Base-by-base conservation (phyloP, 148 eudicot species). In the Hydrangea macrophylla region DNA sequence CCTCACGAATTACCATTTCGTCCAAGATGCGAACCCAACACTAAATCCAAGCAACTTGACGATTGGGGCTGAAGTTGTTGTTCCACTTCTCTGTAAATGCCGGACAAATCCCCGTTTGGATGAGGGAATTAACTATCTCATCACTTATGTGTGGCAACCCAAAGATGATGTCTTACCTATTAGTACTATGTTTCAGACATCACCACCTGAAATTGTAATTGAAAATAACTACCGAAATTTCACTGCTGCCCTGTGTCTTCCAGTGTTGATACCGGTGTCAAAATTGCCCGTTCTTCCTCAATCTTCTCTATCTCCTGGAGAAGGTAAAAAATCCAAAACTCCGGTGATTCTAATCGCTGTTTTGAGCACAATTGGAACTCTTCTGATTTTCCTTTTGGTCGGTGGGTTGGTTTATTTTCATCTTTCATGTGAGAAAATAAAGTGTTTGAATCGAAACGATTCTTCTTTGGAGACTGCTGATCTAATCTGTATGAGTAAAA, bases 91-190 rank as follows among this genome's bases (percentile, higher is more conserved):
- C 60, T 82, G 85, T 25, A 82, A 67, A 64, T 82, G 82, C 65
- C 78, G 74, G 7, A 11, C 57, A 20, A 67, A 79, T 62, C 23
- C 65, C 6, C 51, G 58, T 8, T 5, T 10, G 7, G 54, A 36
- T 44, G 55, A 58, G 50, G 76, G 83, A 18, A 55, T 73, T 25
- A 11, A 67, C 5, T 58, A 70, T 60, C 73, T 79, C 24, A 33
- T 79, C 20, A 79, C 83, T 53, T 82, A 76, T 31, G 78, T 70
- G 18, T 79, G 80, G 86, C 79, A 79, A 69, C 86, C 81, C 2
- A 26, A 32, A 13, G 83, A 79, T 27, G 74, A 79, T 17, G 33
- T 73, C 33, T 40, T 59, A 53, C 51, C 68, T 22, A 79, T 82
- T 7, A 65, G 83, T 57, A 5, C 65, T 20, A 55, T 74, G 69